Evolutionary conservation across 352 stramenopile species (phyloP), one percentile per base, ranked within the genome.

Genomic region (Globisporangium cederbergense): DNA sequence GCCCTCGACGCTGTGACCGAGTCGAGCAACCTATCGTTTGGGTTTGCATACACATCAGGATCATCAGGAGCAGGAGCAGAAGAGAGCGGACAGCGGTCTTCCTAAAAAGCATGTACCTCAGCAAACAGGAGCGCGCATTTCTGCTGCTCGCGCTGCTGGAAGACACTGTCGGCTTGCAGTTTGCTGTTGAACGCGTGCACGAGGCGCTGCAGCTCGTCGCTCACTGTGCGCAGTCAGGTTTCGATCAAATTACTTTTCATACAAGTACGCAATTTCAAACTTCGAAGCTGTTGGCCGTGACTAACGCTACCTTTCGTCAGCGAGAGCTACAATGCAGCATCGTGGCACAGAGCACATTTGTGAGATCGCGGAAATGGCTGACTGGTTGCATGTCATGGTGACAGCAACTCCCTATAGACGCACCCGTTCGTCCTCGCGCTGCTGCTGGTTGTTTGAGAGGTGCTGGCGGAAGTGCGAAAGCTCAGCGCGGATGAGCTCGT

Each of bases 111-210:
- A n/a, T 25, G 13, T 58, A 76, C 71, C 67, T 93, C 84, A 4
- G 81, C 84, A 59, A 93, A 91, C 5, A 93, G 62, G 18, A 91
- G 66, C 8, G 81, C 79, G 10, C 74, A 70, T 32, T 93, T 93
- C 50, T 91, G 78, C 28, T 91, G 80, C 54, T 91, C 80, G 7
- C 75, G 79, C 59, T 90, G 80, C 55, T 89, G 73, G 47, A 68
- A 73, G 10, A 65, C 61, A 28, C 60, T 63, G 50, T 93, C 84
- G 25, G 75, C 62, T 51, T 93, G 81, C 9, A 79, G 40, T 61
- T 93, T 91, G 58, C 38, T 63, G 47, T 82, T 84, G 62, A 93
- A 84, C 5, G 79, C 64, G 28, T 77, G 59, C 4, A 73, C 68
- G 25, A 88, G 67, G 18, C 71, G 79, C 66, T 88, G 78, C 34